Conservation (phyloP, 352 stramenopile genomes). For the Globisporangium acanthophoron region DNA sequence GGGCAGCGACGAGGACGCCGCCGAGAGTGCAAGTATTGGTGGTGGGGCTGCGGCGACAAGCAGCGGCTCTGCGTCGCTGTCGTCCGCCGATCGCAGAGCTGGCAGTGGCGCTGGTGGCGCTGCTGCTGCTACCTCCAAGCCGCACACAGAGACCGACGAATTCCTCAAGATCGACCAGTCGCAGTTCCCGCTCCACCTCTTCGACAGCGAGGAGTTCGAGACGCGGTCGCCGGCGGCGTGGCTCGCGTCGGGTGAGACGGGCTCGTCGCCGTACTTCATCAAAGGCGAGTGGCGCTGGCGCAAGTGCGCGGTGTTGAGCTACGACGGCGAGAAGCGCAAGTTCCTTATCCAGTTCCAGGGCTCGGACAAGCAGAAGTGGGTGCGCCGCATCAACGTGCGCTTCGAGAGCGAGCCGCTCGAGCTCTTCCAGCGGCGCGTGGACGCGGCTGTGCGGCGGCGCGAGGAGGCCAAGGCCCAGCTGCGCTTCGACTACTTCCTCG, state of each 20-base stretch:
- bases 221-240: slow-evolving; percentile 66
- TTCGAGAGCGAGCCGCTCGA: slow-evolving; percentile 79
- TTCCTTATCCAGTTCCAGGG: slow-evolving; percentile 86
- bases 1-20: slow-evolving; percentile 5
- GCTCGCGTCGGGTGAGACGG: slow-evolving; percentile 42
- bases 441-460: slow-evolving; percentile 48
- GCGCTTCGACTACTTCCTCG: slow-evolving; percentile 89
- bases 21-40: background rate
- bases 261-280: slow-evolving; percentile 78
- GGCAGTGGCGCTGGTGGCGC: background rate
- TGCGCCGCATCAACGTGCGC: slow-evolving; percentile 89
- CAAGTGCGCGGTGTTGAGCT: slow-evolving; percentile 53
- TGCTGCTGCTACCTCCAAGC: background rate
- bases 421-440: slow-evolving; percentile 71
- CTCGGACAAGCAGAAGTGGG: slow-evolving; percentile 80
- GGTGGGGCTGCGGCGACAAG: background rate
- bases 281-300: slow-evolving; percentile 84
- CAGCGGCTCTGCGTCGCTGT: background rate
- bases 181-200: slow-evolving; percentile 88
- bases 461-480: slow-evolving; percentile 84
- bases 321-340: slow-evolving; percentile 56
- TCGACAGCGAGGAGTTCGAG: slow-evolving; percentile 88
- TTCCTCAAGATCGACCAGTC: slow-evolving; percentile 88
- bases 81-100: background rate
- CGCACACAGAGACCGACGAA: slow-evolving; percentile 30